Conservation (phyloP, 2,329 filamentous ascomycete genomes). For the Pestalotiopsis sp. region DNA sequence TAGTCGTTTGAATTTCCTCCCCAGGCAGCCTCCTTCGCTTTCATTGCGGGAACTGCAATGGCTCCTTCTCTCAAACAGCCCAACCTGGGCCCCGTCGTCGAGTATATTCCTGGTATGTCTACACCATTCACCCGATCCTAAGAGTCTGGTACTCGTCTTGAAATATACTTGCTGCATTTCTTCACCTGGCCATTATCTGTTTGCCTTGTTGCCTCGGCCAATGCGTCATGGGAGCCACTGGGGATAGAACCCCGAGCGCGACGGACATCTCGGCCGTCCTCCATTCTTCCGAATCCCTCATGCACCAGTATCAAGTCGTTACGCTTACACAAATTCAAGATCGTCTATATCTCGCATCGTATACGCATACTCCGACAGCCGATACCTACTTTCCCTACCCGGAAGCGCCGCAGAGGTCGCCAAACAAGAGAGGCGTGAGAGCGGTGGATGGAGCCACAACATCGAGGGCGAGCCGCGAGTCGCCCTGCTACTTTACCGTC, state of each 20-base stretch:
- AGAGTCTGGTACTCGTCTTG: neutral
- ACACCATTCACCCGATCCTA: neutral
- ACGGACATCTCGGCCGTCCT: neutral
- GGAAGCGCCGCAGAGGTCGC: slow-evolving; percentile 57
- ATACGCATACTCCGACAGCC: slow-evolving; percentile 77
- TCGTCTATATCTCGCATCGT: slow-evolving; percentile 92
- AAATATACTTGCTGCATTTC: neutral
- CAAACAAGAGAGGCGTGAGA: slow-evolving; percentile 75
- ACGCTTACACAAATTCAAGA: slow-evolving; percentile 61
- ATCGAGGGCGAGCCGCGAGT: slow-evolving; percentile 45
- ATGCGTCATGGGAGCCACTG: neutral
- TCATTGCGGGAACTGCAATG: slow-evolving; percentile 35
- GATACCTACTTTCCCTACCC: slow-evolving; percentile 88
- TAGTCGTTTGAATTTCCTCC: neutral
- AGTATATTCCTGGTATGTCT: slow-evolving; percentile 87
- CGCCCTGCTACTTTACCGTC: slow-evolving; percentile 93
- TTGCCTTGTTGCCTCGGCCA: neutral
- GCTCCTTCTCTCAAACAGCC: slow-evolving; percentile 52
- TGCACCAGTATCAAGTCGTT: slow-evolving; percentile 24
- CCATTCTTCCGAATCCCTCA: slow-evolving; percentile 15
- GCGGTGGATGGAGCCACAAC: slow-evolving; percentile 58
- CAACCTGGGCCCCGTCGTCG: slow-evolving; percentile 86
- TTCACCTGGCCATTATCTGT: neutral
- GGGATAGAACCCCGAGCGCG: neutral
- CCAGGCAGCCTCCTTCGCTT: neutral